A percentile compares a stretch with the other conserved stretches of the same genome.
Conservation (phyloP, 352 stramenopile genomes). For the Lagenidium giganteum region DNA sequence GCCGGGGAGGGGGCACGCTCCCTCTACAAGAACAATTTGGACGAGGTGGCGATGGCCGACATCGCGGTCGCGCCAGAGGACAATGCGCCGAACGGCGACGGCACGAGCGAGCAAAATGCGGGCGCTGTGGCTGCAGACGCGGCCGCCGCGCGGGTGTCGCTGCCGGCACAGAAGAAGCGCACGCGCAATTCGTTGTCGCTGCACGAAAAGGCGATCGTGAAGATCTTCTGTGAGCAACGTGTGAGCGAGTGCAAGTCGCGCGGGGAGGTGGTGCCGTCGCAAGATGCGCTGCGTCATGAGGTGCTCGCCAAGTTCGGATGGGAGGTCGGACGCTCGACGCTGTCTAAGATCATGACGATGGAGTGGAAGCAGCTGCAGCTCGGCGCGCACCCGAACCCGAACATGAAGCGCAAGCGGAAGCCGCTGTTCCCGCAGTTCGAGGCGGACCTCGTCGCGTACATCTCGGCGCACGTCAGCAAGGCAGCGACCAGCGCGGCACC, state of each 20-base stretch:
- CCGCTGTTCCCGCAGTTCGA: slow-evolving; percentile 70
- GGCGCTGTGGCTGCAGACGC: neutral
- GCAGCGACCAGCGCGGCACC: slow-evolving; percentile 2
- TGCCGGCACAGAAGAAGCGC: slow-evolving; percentile 3
- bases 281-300: slow-evolving; percentile 51
- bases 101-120: neutral
- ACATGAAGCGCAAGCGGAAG: slow-evolving; percentile 73
- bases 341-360: slow-evolving; percentile 70
- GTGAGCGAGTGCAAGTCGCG: slow-evolving; percentile 48
- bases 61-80: neutral
- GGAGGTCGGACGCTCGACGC: slow-evolving; percentile 59
- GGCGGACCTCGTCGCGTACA: slow-evolving; percentile 52
- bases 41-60: neutral
- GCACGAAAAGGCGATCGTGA: slow-evolving; percentile 65
- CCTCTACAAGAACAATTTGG: slow-evolving; percentile 21
- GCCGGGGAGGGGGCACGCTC: no score
- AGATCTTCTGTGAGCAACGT: slow-evolving; percentile 73
- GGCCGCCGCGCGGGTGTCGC: neutral
- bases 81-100: neutral
- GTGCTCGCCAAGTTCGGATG: slow-evolving; percentile 52
- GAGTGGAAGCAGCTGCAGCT: slow-evolving; percentile 53
- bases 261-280: slow-evolving; percentile 48
- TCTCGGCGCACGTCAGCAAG: slow-evolving; percentile 21
- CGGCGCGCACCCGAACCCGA: slow-evolving; percentile 43
- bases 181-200: slow-evolving; percentile 55